phyloP scores from a whole-genome alignment of 73 alveolate species.

The Tetrahymena elliotti region DNA sequence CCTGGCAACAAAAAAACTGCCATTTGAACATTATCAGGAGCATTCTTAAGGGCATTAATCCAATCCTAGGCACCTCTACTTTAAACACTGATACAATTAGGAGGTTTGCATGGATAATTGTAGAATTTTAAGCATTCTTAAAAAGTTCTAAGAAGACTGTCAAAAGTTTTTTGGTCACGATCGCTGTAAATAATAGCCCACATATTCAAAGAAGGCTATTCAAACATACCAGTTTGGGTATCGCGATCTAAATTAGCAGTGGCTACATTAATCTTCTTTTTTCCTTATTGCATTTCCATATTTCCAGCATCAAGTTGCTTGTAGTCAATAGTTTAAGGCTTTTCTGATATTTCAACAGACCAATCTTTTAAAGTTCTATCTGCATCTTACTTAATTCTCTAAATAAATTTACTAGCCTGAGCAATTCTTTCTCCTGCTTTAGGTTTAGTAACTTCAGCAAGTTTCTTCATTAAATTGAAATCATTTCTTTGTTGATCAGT shows the following conservation, averaged over 20 bases:
- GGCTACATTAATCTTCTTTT: slow-evolving; percentile 28
- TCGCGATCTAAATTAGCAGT: slow-evolving; percentile 75
- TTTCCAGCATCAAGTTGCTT: slow-evolving; percentile 46
- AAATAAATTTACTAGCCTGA: slow-evolving; percentile 71
- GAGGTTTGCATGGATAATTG: slow-evolving; percentile 35
- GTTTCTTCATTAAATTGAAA: slow-evolving; percentile 77
- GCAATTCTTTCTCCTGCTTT: slow-evolving; percentile 68
- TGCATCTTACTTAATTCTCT: slow-evolving; percentile 51
- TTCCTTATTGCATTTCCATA: slow-evolving; percentile 51
- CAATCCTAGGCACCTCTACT: slow-evolving; percentile 51
- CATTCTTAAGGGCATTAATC: slow-evolving; percentile 35
- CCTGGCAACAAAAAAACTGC: slow-evolving; percentile 82
- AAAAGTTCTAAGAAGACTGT: slow-evolving; percentile 45
- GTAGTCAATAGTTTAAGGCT: slow-evolving; percentile 52
- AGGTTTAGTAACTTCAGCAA: slow-evolving; percentile 76
- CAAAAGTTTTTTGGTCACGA: slow-evolving; percentile 48
- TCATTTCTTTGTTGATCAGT: slow-evolving; percentile 87
- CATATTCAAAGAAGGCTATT: slow-evolving; percentile 52
- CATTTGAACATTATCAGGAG: slow-evolving; percentile 39
- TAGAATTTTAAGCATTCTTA: slow-evolving; percentile 50
- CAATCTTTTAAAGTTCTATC: slow-evolving; percentile 65
- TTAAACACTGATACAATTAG: slow-evolving; percentile 39
- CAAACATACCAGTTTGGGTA: slow-evolving; percentile 67
- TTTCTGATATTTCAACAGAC: slow-evolving; percentile 61
- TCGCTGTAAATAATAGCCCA: slow-evolving; percentile 84